Evolutionary conservation across 228 moss, liverwort and hornwort genomes (phyloP), one percentile per base, ranked within the genome.

Genomic region (Sphagnum fallax): DNA sequence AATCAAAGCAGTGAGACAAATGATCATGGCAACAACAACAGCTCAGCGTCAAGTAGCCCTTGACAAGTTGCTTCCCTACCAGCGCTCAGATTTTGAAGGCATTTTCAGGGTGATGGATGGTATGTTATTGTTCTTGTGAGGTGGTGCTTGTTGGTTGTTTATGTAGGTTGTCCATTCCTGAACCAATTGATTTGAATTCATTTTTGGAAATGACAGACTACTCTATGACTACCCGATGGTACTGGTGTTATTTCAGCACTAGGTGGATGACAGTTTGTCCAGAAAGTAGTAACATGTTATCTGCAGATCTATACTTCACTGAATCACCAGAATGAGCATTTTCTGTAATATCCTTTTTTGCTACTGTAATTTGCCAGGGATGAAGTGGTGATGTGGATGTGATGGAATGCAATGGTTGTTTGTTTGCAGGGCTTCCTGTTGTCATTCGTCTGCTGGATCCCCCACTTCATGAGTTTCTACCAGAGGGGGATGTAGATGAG

Each of bases 401-500:
- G 32, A 32, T 32, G 32, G 32, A 32, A 32, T 32, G 32, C 32
- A 12, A 55, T 55, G 55, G 55, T 79, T 92, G 94, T 77, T 74
- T n/a, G 47, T 83, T 48, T 74, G 53, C 79, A 94, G 94, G 92
- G 69, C 89, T 95, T 78, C 95, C 92, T 69, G 95, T 95, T 69
- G 89, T 90, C 0, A 95, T 95, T 71, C 92, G 95, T 50, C 78
- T 95, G 50, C 76, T 95, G 68, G 95, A 95, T 70, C 95, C 95
- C 47, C 95, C 95, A 47, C 76, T 95, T 5, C 95, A 95, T 69
- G 95, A 95, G 70, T 95, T 95, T 75, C 77, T 95, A 62, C 95
- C 95, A 7, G 95, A 95, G 80, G 95, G 95, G 47, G 92, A 95
- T 52, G 76, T 95, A n/a, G 86, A 95, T 60, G 95, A 95, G 60